Base-by-base conservation (phyloP, 495 filamentous ascomycete genomes). In the Cenococcum geophilum region DNA sequence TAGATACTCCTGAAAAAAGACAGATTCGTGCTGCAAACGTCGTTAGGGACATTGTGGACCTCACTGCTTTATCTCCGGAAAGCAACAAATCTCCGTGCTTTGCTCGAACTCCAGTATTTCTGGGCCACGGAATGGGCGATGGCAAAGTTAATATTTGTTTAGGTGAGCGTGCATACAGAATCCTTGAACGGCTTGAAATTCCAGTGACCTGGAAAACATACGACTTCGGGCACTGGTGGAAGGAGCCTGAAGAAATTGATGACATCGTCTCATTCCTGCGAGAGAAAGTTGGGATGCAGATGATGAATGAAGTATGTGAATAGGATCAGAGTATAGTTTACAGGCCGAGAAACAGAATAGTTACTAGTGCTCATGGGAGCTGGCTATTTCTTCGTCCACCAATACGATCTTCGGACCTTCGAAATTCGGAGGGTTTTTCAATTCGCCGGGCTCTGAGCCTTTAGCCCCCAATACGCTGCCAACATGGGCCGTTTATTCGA, bases 111-210 rank as follows among this genome's bases (percentile, higher is more conserved):
- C 81, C 78, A 12, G 61, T 82, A 2, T 78, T 86, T 62, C 67
- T 86, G 10, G 74, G 78, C 14, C 82, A 87, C 71, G 80, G 78
- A 16, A 60, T 53, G 12, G 75, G 80, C 53, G 83, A 85, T 68
- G 68, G 72, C 0, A 74, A 80, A 20, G 77, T 85, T 5, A 70
- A 16, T 25, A 23, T 52, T 9, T 20, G 25, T 32, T 8, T 52
- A 16, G 49, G 49, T 16, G 16, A 52, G 49, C 49, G 25, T 16
- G 49, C 49, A 8, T 25, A 52, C 6, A 16, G 23, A 8, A 52
- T 52, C 25, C 21, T 52, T 23, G 49, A 25, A 52, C 18, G 49
- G 14, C 23, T 52, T 9, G 21, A 27, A 25, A 20, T 9, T 16
- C 23, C 49, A 16, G 21, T 52, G 8, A 52, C 18, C 14, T 52